These are phyloP conservation scores for Quercus variabilis DNA, from an alignment of 306 rosid genomes.

Conservation along the genomic window DNA sequence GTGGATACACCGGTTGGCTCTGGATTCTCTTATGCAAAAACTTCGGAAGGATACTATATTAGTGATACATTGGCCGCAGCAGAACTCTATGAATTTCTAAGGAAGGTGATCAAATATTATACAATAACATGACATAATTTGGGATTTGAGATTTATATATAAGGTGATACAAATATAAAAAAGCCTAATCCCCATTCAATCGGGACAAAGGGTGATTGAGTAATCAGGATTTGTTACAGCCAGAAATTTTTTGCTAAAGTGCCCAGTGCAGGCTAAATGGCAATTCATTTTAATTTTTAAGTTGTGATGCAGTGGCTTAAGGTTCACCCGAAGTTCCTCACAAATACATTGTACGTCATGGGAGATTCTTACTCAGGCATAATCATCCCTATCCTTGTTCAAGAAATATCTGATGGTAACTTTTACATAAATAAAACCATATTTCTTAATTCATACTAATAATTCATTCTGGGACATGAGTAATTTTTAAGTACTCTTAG, in stretches of 20 bases:
- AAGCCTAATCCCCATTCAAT: not conserved
- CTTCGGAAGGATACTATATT: not conserved
- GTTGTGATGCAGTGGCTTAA: slow-evolving; percentile 16
- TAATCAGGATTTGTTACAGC: no score
- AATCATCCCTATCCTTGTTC: slow-evolving; percentile 22
- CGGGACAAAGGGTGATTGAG: no score
- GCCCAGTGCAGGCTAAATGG: not conserved
- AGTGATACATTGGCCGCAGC: not conserved
- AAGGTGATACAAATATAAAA: not conserved
- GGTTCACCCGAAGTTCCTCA: not conserved
- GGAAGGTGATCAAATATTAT: not conserved
- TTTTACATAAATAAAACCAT: not conserved
- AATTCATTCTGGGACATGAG: no score
- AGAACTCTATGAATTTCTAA: slow-evolving; percentile 5
- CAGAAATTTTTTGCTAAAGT: no score
- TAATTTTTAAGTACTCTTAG: no score
- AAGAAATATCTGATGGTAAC: slow-evolving; percentile 43
- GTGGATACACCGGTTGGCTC: slow-evolving; percentile 30
- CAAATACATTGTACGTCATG: slow-evolving; percentile 44
- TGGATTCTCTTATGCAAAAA: slow-evolving; percentile 28
- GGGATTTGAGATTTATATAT: no score
- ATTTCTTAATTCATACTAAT: not conserved
- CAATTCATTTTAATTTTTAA: not conserved
- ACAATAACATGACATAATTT: no score
- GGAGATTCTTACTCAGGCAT: slow-evolving; percentile 56